Evolutionary conservation across 108 stramenopile species (phyloP), one percentile per base, ranked within the genome.

Genomic region (Nannochloropsis salina): DNA sequence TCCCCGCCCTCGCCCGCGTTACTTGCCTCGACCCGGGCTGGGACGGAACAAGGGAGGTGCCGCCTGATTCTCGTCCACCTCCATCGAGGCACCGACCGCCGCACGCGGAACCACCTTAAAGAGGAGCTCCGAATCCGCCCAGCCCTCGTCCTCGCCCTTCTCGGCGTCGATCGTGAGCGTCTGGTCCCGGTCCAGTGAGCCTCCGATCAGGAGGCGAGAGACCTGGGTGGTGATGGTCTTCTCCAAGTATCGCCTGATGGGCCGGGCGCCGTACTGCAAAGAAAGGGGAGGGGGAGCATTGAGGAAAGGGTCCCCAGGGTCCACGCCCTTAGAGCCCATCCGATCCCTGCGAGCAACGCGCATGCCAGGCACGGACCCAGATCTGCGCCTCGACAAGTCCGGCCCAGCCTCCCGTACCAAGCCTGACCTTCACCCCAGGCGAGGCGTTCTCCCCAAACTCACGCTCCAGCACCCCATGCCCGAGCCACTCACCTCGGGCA

Each of bases 211-310:
- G 20, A 74, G n/a, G 61, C 61, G 61, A 15, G 61, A 74, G 8
- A 74, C 61, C n/a, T 74, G 61, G 61, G 61, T 74, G 8, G 83
- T 83, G 83, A 83, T 83, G 83, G 41, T 41, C 43, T 41, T 83
- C 83, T 83, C 83, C 44, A 83, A 43, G 42, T 40, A 47, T 10
- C 83, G 83, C n/a, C 43, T 42, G 31, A 87, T 31, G 15, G 87
- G 87, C 41, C 87, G 87, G n/a, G 87, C 87, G 44, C 87, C 87
- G 44, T 44, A 87, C 80, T 44, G n/a, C n/a, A 31, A 31, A 31
- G 31, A 31, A 31, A 31, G 31, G 31, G 31, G 31, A 31, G 31
- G 31, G 31, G 31, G 31, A 31, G 31, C 31, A 31, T 31, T 31
- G 31, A 31, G 31, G 31, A 31, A 31, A 31, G 31, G 31, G 31